Evolutionary conservation across 371 early-diverging fungal genomes (phyloP).

Genomic region (Nematocida minor): DNA sequence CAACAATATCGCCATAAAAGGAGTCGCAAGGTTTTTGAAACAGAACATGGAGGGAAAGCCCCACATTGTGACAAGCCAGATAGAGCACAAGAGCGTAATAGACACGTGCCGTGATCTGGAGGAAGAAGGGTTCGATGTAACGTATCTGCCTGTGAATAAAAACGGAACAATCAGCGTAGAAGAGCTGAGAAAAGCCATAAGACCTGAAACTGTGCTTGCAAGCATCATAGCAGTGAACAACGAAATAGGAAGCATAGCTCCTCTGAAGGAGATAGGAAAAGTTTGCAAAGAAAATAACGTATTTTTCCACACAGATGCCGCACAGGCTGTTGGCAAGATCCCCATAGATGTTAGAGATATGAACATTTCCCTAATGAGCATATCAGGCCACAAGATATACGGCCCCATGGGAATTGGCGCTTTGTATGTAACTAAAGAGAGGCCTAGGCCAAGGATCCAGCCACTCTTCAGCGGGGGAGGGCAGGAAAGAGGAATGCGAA

Average conservation of each 20-base stretch:
- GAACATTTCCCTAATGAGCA: conserved; percentile 89
- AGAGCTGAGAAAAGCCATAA: conserved; percentile 74
- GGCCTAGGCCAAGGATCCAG: conserved; percentile 85
- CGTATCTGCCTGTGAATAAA: conserved; percentile 82
- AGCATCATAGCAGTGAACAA: conserved; percentile 97
- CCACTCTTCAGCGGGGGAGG: conserved; percentile 90
- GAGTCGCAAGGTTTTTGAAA: conserved; percentile 77
- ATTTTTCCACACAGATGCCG: conserved; percentile 82
- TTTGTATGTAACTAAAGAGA: conserved; percentile 77
- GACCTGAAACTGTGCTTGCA: conserved; percentile 79
- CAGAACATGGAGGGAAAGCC: conserved; percentile 71
- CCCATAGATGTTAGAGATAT: conserved; percentile 84
- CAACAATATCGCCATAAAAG: conserved; percentile 89
- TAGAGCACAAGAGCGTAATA: conserved; percentile 96
- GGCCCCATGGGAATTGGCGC: conserved; percentile 97
- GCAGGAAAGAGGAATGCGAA: conserved; percentile 91
- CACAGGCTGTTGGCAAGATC: conserved; percentile 94
- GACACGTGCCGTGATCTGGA: conserved; percentile 92
- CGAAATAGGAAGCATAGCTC: conserved; percentile 94
- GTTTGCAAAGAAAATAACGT: conserved; percentile 60
- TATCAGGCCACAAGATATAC: conserved; percentile 95
- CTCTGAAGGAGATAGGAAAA: conserved; percentile 80
- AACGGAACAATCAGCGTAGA: conserved; percentile 74
- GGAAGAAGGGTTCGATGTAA: conserved; percentile 85
- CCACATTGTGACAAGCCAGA: conserved; percentile 94